Conservation (phyloP, 1,284 basidiomycete species). For the Filobasidium uniguttulatum region DNA sequence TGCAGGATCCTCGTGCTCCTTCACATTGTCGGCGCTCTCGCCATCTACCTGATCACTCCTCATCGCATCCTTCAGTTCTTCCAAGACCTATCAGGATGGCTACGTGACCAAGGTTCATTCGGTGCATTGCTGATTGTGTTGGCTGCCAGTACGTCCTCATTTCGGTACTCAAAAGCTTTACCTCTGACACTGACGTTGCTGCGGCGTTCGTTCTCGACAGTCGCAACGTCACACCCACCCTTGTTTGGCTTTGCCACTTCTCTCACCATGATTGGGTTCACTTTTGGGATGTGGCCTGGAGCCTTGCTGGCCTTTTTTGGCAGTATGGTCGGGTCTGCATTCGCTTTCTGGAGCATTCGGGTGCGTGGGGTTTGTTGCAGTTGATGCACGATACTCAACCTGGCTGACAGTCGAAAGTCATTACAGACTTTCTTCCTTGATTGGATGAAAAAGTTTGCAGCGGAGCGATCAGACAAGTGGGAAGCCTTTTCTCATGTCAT, state of each 20-base stretch:
- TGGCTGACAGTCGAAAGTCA: neutral
- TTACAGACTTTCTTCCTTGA: constrained; percentile 33
- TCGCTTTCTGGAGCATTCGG: constrained; percentile 32
- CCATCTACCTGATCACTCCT: constrained; percentile 29
- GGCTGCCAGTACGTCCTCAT: constrained; percentile 24
- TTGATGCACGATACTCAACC: too few relatives aligned
- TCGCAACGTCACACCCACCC: constrained; percentile 33
- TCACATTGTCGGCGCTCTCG: constrained; percentile 16
- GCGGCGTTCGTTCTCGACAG: constrained; percentile 13
- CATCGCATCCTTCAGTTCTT: constrained; percentile 29
- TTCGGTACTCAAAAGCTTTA: neutral
- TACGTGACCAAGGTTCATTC: constrained; percentile 24
- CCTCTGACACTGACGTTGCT: neutral
- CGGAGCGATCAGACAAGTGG: constrained; percentile 31
- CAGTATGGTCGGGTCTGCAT: constrained; percentile 25
- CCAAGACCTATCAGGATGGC: constrained; percentile 22
- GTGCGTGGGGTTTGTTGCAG: constrained; percentile 1
- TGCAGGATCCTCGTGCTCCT: constrained; percentile 9
- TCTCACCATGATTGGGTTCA: constrained; percentile 34
- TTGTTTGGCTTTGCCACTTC: constrained; percentile 33
- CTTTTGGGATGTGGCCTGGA: constrained; percentile 33
- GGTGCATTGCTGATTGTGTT: constrained; percentile 26
- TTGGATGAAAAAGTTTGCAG: constrained; percentile 24
- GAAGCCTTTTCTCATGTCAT: constrained; percentile 36
- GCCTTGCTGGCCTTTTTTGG: constrained; percentile 24